Evolutionary conservation across 331 rosid species (phyloP).

Genomic region (Pyracantha coccinea): DNA sequence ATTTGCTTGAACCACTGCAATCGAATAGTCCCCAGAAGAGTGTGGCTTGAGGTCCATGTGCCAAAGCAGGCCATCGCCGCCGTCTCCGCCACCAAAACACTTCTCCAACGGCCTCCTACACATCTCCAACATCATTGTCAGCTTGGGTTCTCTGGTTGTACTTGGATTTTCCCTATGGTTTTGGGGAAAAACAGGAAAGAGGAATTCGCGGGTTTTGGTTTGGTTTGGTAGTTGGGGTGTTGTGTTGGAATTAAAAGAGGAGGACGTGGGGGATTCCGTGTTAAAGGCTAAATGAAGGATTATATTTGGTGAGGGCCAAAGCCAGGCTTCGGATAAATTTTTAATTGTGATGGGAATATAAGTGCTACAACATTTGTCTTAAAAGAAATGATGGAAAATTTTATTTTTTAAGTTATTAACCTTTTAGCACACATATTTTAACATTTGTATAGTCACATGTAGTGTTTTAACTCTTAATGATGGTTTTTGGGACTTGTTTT

Average conservation of each 20-base stretch:
- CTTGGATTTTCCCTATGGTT: not conserved
- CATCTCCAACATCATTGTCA: conserved; percentile 40
- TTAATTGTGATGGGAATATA: too few relatives aligned
- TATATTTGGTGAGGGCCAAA: too few relatives aligned
- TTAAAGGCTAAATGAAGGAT: not conserved
- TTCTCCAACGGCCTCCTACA: conserved; percentile 42
- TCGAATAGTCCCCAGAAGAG: conserved; percentile 59
- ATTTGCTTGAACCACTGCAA: conserved; percentile 81
- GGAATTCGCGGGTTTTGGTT: conserved; percentile 3
- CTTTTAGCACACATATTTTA: too few relatives aligned
- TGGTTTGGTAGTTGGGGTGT: conserved; percentile 4
- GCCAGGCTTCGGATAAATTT: too few relatives aligned
- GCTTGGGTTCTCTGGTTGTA: not conserved
- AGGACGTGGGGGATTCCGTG: conserved; percentile 46
- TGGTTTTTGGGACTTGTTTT: too few relatives aligned
- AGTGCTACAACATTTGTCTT: too few relatives aligned
- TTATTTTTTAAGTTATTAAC: too few relatives aligned
- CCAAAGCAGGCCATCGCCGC: conserved; percentile 58
- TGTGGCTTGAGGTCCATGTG: conserved; percentile 50
- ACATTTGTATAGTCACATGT: too few relatives aligned
- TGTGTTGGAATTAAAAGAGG: not conserved
- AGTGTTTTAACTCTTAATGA: too few relatives aligned
- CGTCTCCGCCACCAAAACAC: conserved; percentile 49
- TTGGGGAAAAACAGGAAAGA: not conserved
- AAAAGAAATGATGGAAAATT: too few relatives aligned